These are phyloP conservation scores for Piper longum DNA, from an alignment of 164 flowering plant genomes.

Conservation along the genomic window DNA sequence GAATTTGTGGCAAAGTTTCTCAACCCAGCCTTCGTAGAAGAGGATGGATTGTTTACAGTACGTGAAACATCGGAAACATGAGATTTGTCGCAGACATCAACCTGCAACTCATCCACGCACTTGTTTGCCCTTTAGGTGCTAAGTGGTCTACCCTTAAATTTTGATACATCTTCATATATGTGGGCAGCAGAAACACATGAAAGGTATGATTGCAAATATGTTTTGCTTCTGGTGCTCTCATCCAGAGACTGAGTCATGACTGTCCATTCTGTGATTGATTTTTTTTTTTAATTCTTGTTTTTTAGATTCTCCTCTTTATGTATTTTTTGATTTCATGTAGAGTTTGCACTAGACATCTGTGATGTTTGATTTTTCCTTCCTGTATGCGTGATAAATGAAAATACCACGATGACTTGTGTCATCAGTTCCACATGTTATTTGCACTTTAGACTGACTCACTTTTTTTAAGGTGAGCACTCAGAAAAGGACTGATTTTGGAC, in stretches of 20 bases:
- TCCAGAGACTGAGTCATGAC: conserved; percentile 5
- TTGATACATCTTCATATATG: not conserved
- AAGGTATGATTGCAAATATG: conserved; percentile 11
- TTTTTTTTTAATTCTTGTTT: conserved; percentile 38
- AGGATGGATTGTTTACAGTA: conserved; percentile 30
- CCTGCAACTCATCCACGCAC: not conserved
- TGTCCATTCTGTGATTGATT: conserved; percentile 12
- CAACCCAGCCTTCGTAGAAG: conserved; percentile 34
- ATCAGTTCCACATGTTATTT: not conserved
- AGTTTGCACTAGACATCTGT: conserved; percentile 22
- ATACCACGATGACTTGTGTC: conserved; percentile 1
- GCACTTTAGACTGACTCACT: not conserved
- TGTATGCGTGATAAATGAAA: conserved; percentile 4
- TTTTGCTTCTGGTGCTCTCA: conserved; percentile 14
- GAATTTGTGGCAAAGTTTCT: conserved; percentile 54
- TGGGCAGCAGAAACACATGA: conserved; percentile 5
- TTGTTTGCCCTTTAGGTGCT: no score
- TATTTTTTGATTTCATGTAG: conserved; percentile 26
- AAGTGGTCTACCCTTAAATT: no score
- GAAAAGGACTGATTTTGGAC: no score
- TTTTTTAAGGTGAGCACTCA: not conserved
- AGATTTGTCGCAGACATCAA: not conserved
- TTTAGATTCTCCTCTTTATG: conserved; percentile 10
- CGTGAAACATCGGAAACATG: conserved; percentile 37
- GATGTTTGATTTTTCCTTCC: conserved; percentile 10